Evolutionary conservation across 2,329 filamentous ascomycete species (phyloP).

Genomic region (Cladosporium oxysporum): DNA sequence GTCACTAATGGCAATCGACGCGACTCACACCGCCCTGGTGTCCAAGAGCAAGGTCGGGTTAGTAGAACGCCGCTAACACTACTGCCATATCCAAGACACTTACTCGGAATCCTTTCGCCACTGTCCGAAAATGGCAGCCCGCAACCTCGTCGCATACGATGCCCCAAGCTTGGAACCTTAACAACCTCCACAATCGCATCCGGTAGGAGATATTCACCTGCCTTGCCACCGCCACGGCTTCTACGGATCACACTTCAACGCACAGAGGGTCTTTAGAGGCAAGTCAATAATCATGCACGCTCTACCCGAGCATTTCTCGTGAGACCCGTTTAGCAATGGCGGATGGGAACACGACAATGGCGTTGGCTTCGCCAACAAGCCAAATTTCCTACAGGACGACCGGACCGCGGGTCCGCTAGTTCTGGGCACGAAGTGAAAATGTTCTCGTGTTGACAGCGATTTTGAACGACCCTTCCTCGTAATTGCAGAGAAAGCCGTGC

Average conservation of each 20-base stretch:
- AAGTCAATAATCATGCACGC: conserved; percentile 26
- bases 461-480: conserved; percentile 20
- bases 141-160: neutral
- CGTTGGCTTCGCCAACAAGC: conserved; percentile 27
- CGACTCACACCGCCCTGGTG: neutral
- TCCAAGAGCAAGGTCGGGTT: no score
- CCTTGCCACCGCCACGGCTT: conserved; percentile 27
- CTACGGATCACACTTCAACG: conserved; percentile 28
- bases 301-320: conserved; percentile 28
- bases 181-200: conserved; percentile 23
- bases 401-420: conserved; percentile 27
- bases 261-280: conserved; percentile 29
- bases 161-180: conserved; percentile 20
- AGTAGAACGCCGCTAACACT: neutral
- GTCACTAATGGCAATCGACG: neutral
- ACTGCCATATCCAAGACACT: no score
- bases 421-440: conserved; percentile 30
- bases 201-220: conserved; percentile 27
- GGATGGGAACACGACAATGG: conserved; percentile 23
- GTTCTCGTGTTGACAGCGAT: conserved; percentile 25
- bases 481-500: conserved; percentile 20
- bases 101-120: neutral
- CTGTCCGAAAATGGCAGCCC: neutral
- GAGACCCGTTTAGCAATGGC: conserved; percentile 36
- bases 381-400: conserved; percentile 26